phyloP scores from a whole-genome alignment of 2,329 filamentous ascomycete genomes.

The Pseudogymnoascus pannorum region DNA sequence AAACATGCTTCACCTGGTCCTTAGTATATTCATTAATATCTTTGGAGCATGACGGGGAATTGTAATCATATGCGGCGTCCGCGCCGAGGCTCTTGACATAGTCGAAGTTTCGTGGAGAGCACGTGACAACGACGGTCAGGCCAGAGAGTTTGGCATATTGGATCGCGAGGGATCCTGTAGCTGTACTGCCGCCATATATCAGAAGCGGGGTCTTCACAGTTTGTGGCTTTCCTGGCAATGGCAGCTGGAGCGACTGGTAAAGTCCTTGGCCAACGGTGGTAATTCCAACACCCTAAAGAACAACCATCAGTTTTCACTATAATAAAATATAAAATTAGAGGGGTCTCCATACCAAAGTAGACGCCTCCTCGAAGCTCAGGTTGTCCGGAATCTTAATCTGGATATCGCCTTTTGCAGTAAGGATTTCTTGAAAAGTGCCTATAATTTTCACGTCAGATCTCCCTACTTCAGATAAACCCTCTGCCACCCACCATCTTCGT shows the following conservation, averaged over 20 bases:
- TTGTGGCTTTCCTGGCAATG: conserved; percentile 24
- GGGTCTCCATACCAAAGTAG: conserved; percentile 23
- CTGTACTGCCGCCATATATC: conserved; percentile 45
- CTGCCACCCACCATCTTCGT: conserved; percentile 37
- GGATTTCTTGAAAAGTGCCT: conserved; percentile 21
- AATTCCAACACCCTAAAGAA: conserved; percentile 20
- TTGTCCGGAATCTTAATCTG: conserved; percentile 39
- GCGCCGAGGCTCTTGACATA: conserved; percentile 41
- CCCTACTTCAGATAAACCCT: conserved; percentile 23
- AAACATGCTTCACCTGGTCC: conserved; percentile 36
- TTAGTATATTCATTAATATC: conserved; percentile 41
- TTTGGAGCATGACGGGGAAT: conserved; percentile 34
- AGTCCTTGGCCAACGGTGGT: conserved; percentile 41
- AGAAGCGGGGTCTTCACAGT: conserved; percentile 30
- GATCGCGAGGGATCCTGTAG: conserved; percentile 42
- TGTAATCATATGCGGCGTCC: conserved; percentile 43
- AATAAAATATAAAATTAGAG: neutral
- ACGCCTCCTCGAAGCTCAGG: conserved; percentile 40
- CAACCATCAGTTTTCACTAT: neutral
- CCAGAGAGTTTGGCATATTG: conserved; percentile 40
- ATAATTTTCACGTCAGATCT: conserved; percentile 11
- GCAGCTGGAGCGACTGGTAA: conserved; percentile 36
- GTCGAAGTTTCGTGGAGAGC: conserved; percentile 41
- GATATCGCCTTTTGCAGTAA: conserved; percentile 32
- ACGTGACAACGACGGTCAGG: conserved; percentile 36